phyloP scores from a whole-genome alignment of 305 asterid species.

The Solanum aculeatissimum region DNA sequence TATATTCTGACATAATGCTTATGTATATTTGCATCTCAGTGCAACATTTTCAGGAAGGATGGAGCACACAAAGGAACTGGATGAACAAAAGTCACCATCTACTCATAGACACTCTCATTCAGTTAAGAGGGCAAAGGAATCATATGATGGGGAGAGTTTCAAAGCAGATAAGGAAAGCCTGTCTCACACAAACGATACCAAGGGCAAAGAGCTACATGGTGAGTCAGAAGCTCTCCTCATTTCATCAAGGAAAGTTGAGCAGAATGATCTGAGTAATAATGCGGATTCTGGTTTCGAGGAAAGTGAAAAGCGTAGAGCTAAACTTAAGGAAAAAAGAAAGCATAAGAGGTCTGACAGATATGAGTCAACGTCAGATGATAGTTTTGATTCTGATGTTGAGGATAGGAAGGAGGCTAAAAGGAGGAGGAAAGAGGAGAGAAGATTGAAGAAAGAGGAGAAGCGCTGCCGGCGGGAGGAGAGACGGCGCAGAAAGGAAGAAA shows the following conservation, averaged over 20 bases:
- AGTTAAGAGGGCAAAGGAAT: constrained; percentile 30
- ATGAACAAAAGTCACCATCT: constrained; percentile 23
- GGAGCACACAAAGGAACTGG: constrained; percentile 27
- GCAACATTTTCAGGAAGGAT: constrained; percentile 23
- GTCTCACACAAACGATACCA: constrained; percentile 19
- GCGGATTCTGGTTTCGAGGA: constrained; percentile 40
- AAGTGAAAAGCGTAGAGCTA: constrained; percentile 29
- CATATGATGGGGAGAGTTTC: constrained; percentile 23
- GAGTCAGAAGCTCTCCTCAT: constrained; percentile 21
- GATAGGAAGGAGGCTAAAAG: constrained; percentile 73
- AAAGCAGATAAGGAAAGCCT: constrained; percentile 29
- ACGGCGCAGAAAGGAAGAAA: constrained; percentile 52
- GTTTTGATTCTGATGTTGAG: constrained; percentile 64
- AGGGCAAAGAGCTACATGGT: constrained; percentile 17
- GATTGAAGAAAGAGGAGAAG: constrained; percentile 57
- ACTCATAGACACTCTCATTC: constrained; percentile 15
- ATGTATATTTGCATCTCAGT: constrained; percentile 17
- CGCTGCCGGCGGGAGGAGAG: constrained; percentile 66
- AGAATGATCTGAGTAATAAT: constrained; percentile 33
- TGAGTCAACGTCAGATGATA: constrained; percentile 50
- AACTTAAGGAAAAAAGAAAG: constrained; percentile 56
- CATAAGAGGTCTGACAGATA: constrained; percentile 41
- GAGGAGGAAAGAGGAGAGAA: constrained; percentile 76
- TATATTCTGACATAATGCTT: background rate
- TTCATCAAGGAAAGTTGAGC: constrained; percentile 31